Evolutionary conservation across 208 protist genomes (phyloP).

Genomic region (Acanthamoeba culbertsoni): DNA sequence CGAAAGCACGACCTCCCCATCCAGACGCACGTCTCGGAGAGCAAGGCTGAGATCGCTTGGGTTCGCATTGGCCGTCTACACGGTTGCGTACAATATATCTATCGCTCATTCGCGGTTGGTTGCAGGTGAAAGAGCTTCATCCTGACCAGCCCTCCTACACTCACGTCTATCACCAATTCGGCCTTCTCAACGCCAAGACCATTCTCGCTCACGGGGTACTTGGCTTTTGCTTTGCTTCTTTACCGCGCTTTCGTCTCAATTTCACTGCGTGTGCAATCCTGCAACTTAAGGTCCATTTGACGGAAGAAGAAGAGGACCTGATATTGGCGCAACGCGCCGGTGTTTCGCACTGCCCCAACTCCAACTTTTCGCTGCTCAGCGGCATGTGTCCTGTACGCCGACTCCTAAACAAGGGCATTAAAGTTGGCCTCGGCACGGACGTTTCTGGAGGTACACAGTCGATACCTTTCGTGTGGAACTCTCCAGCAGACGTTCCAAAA

Average conservation of each 20-base stretch:
- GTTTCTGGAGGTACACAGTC: constrained; percentile 67
- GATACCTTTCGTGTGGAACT: no score
- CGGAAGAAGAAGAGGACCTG: constrained; percentile 67
- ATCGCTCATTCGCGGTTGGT: background rate
- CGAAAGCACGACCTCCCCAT: constrained; percentile 69
- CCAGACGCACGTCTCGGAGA: constrained; percentile 85
- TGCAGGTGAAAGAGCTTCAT: constrained; percentile 61
- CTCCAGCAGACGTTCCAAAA: no score
- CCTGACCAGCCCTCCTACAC: constrained; percentile 66
- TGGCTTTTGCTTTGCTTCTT: background rate
- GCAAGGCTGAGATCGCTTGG: constrained; percentile 72
- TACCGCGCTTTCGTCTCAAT: background rate
- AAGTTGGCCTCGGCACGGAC: constrained; percentile 79
- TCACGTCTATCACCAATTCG: constrained; percentile 66
- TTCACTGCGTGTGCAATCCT: background rate
- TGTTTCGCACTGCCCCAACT: constrained; percentile 75
- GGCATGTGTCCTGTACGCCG: constrained; percentile 61
- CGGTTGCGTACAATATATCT: background rate
- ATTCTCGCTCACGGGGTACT: constrained; percentile 73
- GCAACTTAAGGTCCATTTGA: constrained; percentile 57
- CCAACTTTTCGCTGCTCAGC: constrained; percentile 72
- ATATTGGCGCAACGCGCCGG: background rate
- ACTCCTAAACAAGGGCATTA: constrained; percentile 63
- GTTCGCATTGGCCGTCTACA: background rate
- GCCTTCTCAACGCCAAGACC: constrained; percentile 69